phyloP scores from a whole-genome alignment of 371 early-diverging fungal genomes.

The Mortierella sp. region DNA sequence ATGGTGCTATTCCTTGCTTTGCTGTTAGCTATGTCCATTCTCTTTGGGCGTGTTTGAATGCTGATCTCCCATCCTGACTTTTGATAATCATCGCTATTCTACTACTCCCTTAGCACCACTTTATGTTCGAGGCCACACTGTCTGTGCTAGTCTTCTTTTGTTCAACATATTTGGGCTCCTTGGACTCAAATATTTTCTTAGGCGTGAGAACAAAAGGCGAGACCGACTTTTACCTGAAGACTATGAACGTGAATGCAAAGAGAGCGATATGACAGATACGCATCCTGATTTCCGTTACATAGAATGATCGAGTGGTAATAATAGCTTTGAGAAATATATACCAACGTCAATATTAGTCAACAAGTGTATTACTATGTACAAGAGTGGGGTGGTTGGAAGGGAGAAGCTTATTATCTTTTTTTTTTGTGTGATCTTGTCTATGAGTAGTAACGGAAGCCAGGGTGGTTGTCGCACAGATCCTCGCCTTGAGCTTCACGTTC shows the following conservation, averaged over 20 bases:
- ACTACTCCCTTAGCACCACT: conserved; percentile 16
- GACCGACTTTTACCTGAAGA: conserved; percentile 24
- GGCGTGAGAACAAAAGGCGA: conserved; percentile 27
- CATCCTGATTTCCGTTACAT: conserved; percentile 21
- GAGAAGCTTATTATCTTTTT: not conserved
- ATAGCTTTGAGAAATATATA: too few relatives aligned
- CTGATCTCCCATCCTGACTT: too few relatives aligned
- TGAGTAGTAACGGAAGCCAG: conserved; percentile 66
- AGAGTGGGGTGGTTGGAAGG: not conserved
- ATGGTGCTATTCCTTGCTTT: too few relatives aligned
- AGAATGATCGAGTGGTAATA: conserved; percentile 1
- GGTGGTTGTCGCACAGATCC: conserved; percentile 69
- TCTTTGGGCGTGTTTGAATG: too few relatives aligned
- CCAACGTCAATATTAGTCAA: too few relatives aligned
- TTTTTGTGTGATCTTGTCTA: conserved; percentile 44
- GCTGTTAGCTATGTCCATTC: too few relatives aligned
- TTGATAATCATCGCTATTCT: too few relatives aligned
- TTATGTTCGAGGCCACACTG: conserved; percentile 29
- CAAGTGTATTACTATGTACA: too few relatives aligned
- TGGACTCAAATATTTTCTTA: conserved; percentile 14
- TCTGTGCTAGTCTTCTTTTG: conserved; percentile 2
- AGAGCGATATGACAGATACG: conserved; percentile 18
- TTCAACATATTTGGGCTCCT: conserved; percentile 1
- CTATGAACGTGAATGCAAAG: conserved; percentile 7
- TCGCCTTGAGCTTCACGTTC: conserved; percentile 58